phyloP scores from a whole-genome alignment of 768 basidiomycete species.

The Paxillus involutus region DNA sequence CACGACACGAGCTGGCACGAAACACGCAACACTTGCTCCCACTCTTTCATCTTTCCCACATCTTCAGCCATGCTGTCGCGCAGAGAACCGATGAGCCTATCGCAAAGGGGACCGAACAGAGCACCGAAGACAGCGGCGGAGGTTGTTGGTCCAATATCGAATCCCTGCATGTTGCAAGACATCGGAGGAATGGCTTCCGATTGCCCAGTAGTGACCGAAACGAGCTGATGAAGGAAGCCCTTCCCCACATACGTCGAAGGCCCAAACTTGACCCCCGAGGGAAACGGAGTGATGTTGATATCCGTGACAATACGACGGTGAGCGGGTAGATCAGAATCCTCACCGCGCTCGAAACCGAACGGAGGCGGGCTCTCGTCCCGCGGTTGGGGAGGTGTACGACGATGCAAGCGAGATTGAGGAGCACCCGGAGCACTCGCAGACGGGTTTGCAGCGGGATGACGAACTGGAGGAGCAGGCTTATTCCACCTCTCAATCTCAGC shows the following conservation, averaged over 20 bases:
- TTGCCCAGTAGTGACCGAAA: slow-evolving; percentile 36
- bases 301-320: slow-evolving; percentile 40
- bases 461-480: slow-evolving; percentile 15
- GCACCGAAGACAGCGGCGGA: slow-evolving; percentile 43
- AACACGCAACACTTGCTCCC: slow-evolving; percentile 39
- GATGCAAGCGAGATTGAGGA: slow-evolving; percentile 12
- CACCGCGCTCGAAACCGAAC: slow-evolving; percentile 13
- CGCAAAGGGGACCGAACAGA: slow-evolving; percentile 46
- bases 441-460: slow-evolving; percentile 6
- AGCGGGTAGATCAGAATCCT: slow-evolving; percentile 1
- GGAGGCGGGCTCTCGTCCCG: slow-evolving; percentile 14
- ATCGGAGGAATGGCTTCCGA: slow-evolving; percentile 29
- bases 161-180: slow-evolving; percentile 35
- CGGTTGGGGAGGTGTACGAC: slow-evolving; percentile 11
- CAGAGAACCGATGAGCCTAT: slow-evolving; percentile 40
- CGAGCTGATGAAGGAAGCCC: slow-evolving; percentile 60
- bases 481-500: slow-evolving; percentile 34
- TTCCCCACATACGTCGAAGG: slow-evolving; percentile 54
- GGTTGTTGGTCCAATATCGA: slow-evolving; percentile 45
- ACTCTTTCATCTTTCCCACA: slow-evolving; percentile 31
- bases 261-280: slow-evolving; percentile 52
- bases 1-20: slow-evolving; percentile 49
- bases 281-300: slow-evolving; percentile 50
- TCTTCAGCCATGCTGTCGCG: slow-evolving; percentile 32
- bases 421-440: background rate